These are phyloP conservation scores for Stemphylium vesicarium DNA, from an alignment of 2,329 filamentous ascomycete genomes.

Conservation along the genomic window DNA sequence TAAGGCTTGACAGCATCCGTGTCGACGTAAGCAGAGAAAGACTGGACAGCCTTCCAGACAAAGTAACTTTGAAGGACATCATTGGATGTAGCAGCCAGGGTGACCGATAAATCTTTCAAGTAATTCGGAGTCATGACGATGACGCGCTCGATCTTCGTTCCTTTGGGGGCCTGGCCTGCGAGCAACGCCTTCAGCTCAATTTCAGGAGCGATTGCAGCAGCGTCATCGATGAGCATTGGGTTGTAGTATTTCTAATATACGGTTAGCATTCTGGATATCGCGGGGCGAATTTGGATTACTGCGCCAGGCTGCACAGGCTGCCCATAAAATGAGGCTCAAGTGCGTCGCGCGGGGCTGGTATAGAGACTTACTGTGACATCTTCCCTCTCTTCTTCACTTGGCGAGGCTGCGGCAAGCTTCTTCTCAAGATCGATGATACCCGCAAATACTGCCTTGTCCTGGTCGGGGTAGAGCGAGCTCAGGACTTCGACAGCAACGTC, in stretches of 20 bases:
- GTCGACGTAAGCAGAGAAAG: conserved; percentile 62
- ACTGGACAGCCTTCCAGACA: conserved; percentile 67
- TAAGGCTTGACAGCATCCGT: conserved; percentile 66
- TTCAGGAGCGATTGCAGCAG: conserved; percentile 61
- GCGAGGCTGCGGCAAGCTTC: conserved; percentile 65
- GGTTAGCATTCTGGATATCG: not conserved
- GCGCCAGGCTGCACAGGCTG: not conserved
- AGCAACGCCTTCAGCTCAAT: conserved; percentile 63
- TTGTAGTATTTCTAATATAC: conserved; percentile 64
- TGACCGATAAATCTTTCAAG: conserved; percentile 62
- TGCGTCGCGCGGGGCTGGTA: not conserved
- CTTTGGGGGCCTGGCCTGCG: conserved; percentile 57
- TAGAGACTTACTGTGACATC: conserved; percentile 59
- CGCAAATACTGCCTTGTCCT: conserved; percentile 45
- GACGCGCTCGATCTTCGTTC: conserved; percentile 59
- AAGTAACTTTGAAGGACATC: conserved; percentile 68
- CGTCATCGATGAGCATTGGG: conserved; percentile 64
- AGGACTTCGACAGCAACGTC: conserved; percentile 33
- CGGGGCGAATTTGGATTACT: not conserved
- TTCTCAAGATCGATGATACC: conserved; percentile 60
- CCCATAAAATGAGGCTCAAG: not conserved
- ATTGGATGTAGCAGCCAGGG: conserved; percentile 61
- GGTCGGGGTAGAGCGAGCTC: conserved; percentile 27
- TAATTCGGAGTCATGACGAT: conserved; percentile 68
- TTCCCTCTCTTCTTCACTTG: conserved; percentile 63